Evolutionary conservation across 1,284 basidiomycete species (phyloP).

Genomic region (Sporisorium reilianum): DNA sequence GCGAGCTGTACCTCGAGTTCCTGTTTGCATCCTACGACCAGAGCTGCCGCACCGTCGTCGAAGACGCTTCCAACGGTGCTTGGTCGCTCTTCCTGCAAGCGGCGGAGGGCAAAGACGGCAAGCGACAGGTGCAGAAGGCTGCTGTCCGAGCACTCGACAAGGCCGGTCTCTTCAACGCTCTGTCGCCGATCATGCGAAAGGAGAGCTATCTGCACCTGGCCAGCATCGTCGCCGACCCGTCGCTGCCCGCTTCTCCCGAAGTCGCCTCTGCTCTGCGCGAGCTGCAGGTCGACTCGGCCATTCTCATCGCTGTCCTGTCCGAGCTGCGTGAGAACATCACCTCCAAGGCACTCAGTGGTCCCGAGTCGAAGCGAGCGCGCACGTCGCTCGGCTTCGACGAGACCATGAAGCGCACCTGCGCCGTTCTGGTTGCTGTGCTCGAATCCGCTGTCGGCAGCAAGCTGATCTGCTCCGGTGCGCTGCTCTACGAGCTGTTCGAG

Average conservation of each 20-base stretch:
- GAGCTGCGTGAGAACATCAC: conserved; percentile 72
- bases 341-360: conserved; percentile 73
- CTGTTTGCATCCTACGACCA: conserved; percentile 74
- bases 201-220: conserved; percentile 74
- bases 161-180: conserved; percentile 73
- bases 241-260: conserved; percentile 38
- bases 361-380: conserved; percentile 51
- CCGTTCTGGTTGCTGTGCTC: conserved; percentile 72
- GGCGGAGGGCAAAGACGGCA: conserved; percentile 24
- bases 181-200: conserved; percentile 74
- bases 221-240: conserved; percentile 49
- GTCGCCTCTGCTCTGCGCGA: conserved; percentile 45
- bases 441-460: conserved; percentile 79
- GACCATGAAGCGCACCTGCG: conserved; percentile 41
- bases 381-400: conserved; percentile 45
- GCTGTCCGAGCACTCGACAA: conserved; percentile 71
- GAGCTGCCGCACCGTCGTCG: conserved; percentile 73
- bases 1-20: conserved; percentile 71
- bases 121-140: conserved; percentile 39
- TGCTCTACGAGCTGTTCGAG: conserved; percentile 81
- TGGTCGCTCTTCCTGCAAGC: conserved; percentile 46
- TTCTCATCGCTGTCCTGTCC: conserved; percentile 77
- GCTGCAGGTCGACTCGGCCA: conserved; percentile 65
- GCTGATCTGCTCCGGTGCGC: conserved; percentile 78
- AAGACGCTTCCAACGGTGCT: conserved; percentile 70